Evolutionary conservation across 2,329 filamentous ascomycete genomes (phyloP), one percentile per base, ranked within the genome.

Genomic region (Xylariales sp.): DNA sequence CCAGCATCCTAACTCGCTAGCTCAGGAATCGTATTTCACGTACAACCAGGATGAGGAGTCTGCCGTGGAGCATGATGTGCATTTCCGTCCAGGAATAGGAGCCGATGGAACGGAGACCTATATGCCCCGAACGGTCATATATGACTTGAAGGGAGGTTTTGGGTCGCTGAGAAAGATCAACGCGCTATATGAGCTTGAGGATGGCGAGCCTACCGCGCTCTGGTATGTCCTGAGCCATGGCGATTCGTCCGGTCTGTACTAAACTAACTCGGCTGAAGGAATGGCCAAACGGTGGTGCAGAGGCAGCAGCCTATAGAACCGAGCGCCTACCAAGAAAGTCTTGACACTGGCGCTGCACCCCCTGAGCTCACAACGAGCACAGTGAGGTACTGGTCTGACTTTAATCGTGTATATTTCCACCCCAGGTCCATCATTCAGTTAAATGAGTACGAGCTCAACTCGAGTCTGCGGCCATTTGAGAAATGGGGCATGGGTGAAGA

Each of bases 311-410:
- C 74, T 7, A 86, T 97, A 37, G 66, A 73, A 25, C 78, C 76
- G 42, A 88, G 78, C 54, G 69, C 79, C 32, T 97, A 95, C 59
- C 88, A 94, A 54, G 74, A 78, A 53, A 84, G 81, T 46, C 77
- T 97, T 4, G 86, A 96, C 49, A 64, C 78, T 20, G 89, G 88
- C 16, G 57, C 75, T 5, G 60, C 76, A 4, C 72, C 82, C 5
- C 76, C 85, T 0, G 65, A 70, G 37, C 72, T 95, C 15, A 83
- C 74, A 2, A 71, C 80, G 2, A 76, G 81, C 6, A 76, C 78
- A 10, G 85, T 97, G n/a, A 79, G 88, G 38, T 97, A 93, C 65
- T 98, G 93, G 91, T 95, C 89, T 21, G 93, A 98, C 61, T 97
- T 89, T 62, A 94, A 88, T 50, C 80, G 88, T 18, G 77, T 93